Conservation (phyloP, 2,329 filamentous ascomycete genomes). For the Cladophialophora psammophila region DNA sequence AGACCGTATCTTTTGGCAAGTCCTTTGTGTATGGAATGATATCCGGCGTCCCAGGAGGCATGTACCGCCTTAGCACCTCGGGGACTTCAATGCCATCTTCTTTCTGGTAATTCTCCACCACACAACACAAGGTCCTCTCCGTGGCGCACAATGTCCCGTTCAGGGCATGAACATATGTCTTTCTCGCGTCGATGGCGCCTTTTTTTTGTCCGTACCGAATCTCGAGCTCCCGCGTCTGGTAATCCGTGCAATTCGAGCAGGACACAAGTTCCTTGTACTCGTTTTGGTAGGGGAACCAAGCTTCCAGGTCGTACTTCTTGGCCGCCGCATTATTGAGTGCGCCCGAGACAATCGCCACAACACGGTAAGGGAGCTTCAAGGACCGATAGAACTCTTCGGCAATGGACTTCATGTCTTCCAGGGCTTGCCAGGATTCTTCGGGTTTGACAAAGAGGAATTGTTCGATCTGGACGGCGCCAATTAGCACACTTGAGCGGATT, state of each 20-base stretch:
- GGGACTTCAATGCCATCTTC: slow-evolving; percentile 83
- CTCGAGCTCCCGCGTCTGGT: slow-evolving; percentile 92
- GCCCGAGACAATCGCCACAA: slow-evolving; percentile 94
- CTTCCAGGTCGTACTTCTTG: slow-evolving; percentile 96
- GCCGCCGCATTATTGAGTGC: slow-evolving; percentile 87
- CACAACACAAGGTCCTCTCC: slow-evolving; percentile 88
- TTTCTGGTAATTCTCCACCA: slow-evolving; percentile 96
- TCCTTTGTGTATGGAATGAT: slow-evolving; percentile 91
- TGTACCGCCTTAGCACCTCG: slow-evolving; percentile 84
- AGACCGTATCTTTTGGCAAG: slow-evolving; percentile 76
- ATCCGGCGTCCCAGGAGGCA: slow-evolving; percentile 80
- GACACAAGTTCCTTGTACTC: slow-evolving; percentile 99
- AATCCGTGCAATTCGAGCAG: slow-evolving; percentile 97
- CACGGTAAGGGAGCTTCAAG: slow-evolving; percentile 84
- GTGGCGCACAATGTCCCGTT: slow-evolving; percentile 92
- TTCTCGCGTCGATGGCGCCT: slow-evolving; percentile 76
- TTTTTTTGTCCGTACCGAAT: slow-evolving; percentile 91
- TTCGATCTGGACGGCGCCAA: slow-evolving; percentile 62
- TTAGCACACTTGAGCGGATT: not conserved
- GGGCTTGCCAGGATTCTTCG: slow-evolving; percentile 89
- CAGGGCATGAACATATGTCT: slow-evolving; percentile 92
- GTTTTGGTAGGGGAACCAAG: slow-evolving; percentile 94
- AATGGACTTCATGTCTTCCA: slow-evolving; percentile 88
- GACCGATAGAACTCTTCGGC: slow-evolving; percentile 97
- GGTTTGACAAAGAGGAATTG: slow-evolving; percentile 83